A percentile compares a stretch with the other conserved stretches of the same genome.
Evolutionary conservation across 2,329 filamentous ascomycete genomes (phyloP).

Genomic region (Xylariaceae sp.): DNA sequence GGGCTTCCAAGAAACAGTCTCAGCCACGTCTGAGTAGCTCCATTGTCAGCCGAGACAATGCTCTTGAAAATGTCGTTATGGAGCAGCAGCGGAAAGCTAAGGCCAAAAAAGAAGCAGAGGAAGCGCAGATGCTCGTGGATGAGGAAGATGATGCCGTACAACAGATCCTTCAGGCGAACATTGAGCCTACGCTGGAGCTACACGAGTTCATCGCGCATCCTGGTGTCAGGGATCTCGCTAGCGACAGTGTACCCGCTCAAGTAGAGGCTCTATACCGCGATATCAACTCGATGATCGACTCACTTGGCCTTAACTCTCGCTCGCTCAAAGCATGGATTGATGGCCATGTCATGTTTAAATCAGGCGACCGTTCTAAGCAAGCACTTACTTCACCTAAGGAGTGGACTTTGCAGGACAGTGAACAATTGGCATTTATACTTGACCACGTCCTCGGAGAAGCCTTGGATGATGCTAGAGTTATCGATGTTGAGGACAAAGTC

Average conservation of each 20-base stretch:
- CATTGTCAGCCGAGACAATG: slow-evolving; percentile 36
- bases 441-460: slow-evolving; percentile 58
- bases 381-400: slow-evolving; percentile 65
- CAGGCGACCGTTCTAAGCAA: slow-evolving; percentile 52
- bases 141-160: slow-evolving; percentile 67
- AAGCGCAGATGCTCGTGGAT: slow-evolving; percentile 54
- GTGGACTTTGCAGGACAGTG: slow-evolving; percentile 73
- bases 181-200: slow-evolving; percentile 56
- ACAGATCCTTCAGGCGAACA: slow-evolving; percentile 53
- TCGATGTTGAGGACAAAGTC: slow-evolving; percentile 63
- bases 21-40: slow-evolving; percentile 36
- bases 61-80: slow-evolving; percentile 44
- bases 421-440: slow-evolving; percentile 60
- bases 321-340: slow-evolving; percentile 62
- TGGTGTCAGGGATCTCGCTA: slow-evolving; percentile 47
- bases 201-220: slow-evolving; percentile 64
- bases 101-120: slow-evolving; percentile 52
- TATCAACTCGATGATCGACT: slow-evolving; percentile 92
- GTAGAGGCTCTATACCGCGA: slow-evolving; percentile 68
- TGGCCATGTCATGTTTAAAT: slow-evolving; percentile 56
- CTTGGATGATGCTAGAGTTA: slow-evolving; percentile 63
- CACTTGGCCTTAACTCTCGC: slow-evolving; percentile 73
- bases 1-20: slow-evolving; percentile 33
- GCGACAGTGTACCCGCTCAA: slow-evolving; percentile 56
- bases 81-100: slow-evolving; percentile 47